phyloP scores from a whole-genome alignment of 352 stramenopile species.

The Phytophthora pisi region DNA sequence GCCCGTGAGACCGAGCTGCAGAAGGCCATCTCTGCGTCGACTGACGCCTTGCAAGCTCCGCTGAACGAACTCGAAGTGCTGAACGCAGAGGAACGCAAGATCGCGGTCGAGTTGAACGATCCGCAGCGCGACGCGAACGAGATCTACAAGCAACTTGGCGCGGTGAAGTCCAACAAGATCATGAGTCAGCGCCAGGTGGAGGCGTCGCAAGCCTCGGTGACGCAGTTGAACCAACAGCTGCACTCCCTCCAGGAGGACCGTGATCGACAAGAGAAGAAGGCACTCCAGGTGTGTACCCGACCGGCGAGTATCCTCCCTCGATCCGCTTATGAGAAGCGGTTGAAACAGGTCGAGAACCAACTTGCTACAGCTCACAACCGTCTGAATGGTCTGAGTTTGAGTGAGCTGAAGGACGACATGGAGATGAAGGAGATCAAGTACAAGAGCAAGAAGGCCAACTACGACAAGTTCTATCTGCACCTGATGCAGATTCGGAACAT shows the following conservation, averaged over 20 bases:
- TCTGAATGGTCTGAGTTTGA: neutral
- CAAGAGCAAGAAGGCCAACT: conserved; percentile 2
- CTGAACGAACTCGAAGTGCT: conserved; percentile 54
- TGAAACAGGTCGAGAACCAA: neutral
- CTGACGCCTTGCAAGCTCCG: conserved; percentile 54
- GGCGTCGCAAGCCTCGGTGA: neutral
- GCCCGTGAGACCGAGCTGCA: conserved; percentile 53
- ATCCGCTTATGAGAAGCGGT: neutral
- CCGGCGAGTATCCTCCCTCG: neutral
- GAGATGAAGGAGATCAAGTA: neutral
- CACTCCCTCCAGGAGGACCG: neutral
- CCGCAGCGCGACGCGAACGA: neutral
- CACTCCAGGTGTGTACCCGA: neutral
- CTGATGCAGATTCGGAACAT: neutral
- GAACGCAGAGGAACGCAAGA: conserved; percentile 21
- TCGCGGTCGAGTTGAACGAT: neutral
- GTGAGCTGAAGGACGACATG: neutral
- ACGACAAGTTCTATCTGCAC: neutral
- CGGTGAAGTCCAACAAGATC: neutral
- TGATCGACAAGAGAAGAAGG: neutral
- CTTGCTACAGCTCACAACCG: neutral
- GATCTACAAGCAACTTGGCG: neutral
- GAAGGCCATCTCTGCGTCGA: conserved; percentile 48
- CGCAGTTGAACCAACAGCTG: neutral
- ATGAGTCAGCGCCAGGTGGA: neutral